Evolutionary conservation across 208 protist species (phyloP).

Genomic region (Crithidia bombi): DNA sequence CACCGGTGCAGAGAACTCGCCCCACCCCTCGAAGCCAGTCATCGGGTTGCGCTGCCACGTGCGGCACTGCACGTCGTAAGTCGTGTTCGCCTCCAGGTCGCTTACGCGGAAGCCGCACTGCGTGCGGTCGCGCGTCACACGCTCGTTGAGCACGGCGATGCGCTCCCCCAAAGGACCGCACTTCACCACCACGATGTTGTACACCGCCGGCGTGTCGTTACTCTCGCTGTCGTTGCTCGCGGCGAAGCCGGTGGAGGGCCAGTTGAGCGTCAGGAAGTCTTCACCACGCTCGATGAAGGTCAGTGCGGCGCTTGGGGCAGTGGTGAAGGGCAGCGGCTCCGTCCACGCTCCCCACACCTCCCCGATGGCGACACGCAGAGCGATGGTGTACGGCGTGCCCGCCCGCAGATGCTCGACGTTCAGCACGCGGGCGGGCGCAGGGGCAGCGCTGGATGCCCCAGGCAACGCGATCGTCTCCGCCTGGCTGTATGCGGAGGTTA

Average conservation of each 20-base stretch:
- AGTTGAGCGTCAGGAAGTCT: conserved; percentile 82
- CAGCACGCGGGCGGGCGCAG: conserved; percentile 39
- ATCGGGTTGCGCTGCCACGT: conserved; percentile 78
- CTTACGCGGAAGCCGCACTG: conserved; percentile 75
- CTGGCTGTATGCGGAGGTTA: conserved; percentile 57
- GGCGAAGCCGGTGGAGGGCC: conserved; percentile 37
- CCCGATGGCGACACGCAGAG: conserved; percentile 73
- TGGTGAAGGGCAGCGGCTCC: conserved; percentile 66
- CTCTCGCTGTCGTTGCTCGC: not conserved
- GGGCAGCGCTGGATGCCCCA: conserved; percentile 11
- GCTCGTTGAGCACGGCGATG: conserved; percentile 58
- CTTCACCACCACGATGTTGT: conserved; percentile 64
- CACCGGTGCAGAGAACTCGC: conserved; percentile 75
- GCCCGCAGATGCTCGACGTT: conserved; percentile 70
- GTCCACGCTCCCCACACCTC: conserved; percentile 89
- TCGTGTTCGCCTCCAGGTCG: conserved; percentile 65
- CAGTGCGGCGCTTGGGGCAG: conserved; percentile 42
- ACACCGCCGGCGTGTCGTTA: conserved; percentile 17
- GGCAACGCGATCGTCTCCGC: conserved; percentile 41
- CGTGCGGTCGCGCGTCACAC: conserved; percentile 41
- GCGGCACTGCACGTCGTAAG: conserved; percentile 80
- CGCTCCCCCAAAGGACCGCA: conserved; percentile 39
- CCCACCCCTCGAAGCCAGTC: conserved; percentile 80
- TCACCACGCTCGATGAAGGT: conserved; percentile 86
- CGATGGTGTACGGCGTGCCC: conserved; percentile 70